Base-by-base conservation (phyloP, 768 basidiomycete genomes). In the Lyophyllum shimeji region DNA sequence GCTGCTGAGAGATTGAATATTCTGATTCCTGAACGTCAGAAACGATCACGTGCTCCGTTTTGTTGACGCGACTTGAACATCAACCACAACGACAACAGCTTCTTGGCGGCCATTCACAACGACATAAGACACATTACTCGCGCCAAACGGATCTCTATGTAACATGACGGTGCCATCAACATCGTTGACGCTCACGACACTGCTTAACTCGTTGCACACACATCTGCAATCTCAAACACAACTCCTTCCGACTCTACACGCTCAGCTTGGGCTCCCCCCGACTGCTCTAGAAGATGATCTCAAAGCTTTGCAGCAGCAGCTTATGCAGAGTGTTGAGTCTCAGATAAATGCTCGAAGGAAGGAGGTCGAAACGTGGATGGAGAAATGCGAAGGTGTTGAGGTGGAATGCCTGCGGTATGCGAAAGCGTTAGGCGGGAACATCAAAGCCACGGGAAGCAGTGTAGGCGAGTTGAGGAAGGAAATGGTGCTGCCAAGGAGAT, bases 261-360 rank as follows among this genome's bases (percentile, higher is more conserved):
- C 83, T 0, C 91, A 91, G 65, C 88, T 96, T 15, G 93, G 91
- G 29, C 79, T 95, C 13, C 91, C 93, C 8, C 71, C 83, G 24
- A 84, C 85, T 11, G 87, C 92, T 0, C 82, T 95, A 42, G 84
- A 90, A 67, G 87, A 91, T 67, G 94, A 97, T 56, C 78, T 95
- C 29, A 75, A 80, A 50, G 70, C 79, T 7, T 79, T 96, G 7
- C 87, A 94, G 63, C 78, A 86, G 29, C 84, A 87, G 47, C 84
- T 96, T 43, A 82, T 87, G 53, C 78, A 82, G 54, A 85, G 89
- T 23, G 88, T 95, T 13, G 89, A 93, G 62, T 74, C 75, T 5
- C 86, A 91, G 63, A 85, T 96, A 40, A 78, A 86, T 13, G 66
- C 76, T 17, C 76, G 90, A 55, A 75, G 84, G 67, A 82, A 86